Evolutionary conservation across 2,329 filamentous ascomycete genomes (phyloP).

Genomic region (Microcera coccophila): DNA sequence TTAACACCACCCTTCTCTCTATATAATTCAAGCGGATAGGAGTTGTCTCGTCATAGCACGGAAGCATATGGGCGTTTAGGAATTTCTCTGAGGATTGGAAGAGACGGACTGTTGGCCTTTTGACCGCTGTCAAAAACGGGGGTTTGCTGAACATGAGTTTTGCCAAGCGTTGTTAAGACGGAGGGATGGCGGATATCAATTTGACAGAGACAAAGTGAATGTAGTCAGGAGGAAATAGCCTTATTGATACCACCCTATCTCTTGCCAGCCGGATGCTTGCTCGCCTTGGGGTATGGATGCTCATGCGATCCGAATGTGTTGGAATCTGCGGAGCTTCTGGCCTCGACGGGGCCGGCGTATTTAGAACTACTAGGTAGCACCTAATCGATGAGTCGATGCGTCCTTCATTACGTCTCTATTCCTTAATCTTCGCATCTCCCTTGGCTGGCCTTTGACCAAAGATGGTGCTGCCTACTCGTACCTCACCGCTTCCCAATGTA

Average conservation of each 20-base stretch:
- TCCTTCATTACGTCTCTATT: constrained; percentile 32
- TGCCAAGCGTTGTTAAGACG: constrained; percentile 8
- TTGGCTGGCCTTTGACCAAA: constrained; percentile 81
- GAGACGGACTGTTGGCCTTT: constrained; percentile 20
- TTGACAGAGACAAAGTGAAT: too few relatives aligned
- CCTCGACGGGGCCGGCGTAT: too few relatives aligned
- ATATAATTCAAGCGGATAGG: constrained; percentile 22
- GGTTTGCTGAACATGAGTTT: too few relatives aligned
- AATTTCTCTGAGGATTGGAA: constrained; percentile 22
- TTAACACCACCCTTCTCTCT: constrained; percentile 15
- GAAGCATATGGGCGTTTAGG: constrained; percentile 33
- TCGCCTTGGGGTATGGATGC: too few relatives aligned
- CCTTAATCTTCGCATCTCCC: constrained; percentile 68
- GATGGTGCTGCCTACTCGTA: constrained; percentile 88
- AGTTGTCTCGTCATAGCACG: constrained; percentile 27
- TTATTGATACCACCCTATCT: constrained; percentile 24
- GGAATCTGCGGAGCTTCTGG: too few relatives aligned
- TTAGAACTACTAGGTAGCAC: too few relatives aligned
- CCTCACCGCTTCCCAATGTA: constrained; percentile 77
- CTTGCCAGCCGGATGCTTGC: too few relatives aligned
- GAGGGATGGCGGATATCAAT: constrained; percentile 16
- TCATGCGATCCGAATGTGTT: too few relatives aligned
- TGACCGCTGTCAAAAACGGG: constrained; percentile 19
- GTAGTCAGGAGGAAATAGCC: constrained; percentile 21
- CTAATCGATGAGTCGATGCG: too few relatives aligned